Evolutionary conservation across 257 asterid genomes (phyloP).

Genomic region (Ballota nigra): DNA sequence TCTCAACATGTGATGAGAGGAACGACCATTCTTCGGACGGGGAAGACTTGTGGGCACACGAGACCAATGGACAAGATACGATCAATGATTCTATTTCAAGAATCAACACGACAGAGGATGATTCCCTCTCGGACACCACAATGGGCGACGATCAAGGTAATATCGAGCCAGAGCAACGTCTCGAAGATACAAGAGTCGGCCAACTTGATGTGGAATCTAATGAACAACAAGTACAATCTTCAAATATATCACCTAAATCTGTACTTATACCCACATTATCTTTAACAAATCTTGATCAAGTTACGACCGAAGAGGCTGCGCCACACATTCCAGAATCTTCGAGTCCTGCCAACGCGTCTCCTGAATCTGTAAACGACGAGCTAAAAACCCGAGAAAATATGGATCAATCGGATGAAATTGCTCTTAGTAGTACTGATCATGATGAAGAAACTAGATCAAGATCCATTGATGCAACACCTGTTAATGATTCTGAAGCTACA

Average conservation of each 20-base stretch:
- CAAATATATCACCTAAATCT: constrained; percentile 51
- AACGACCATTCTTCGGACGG: constrained; percentile 20
- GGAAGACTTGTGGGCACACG: constrained; percentile 36
- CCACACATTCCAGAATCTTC: neutral
- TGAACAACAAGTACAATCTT: constrained; percentile 14
- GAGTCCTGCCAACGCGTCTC: neutral
- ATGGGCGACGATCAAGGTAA: neutral
- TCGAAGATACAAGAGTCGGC: constrained; percentile 5
- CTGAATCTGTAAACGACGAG: neutral
- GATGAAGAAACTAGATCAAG: constrained; percentile 16
- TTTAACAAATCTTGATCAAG: constrained; percentile 38
- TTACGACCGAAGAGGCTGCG: constrained; percentile 24
- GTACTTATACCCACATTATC: constrained; percentile 48
- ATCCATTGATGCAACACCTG: neutral
- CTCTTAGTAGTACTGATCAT: neutral
- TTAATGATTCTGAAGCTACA: constrained; percentile 15
- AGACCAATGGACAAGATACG: constrained; percentile 20
- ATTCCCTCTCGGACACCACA: neutral
- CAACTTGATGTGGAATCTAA: neutral
- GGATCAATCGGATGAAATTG: constrained; percentile 7
- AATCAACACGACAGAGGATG: constrained; percentile 13
- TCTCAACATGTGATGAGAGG: too few relatives aligned
- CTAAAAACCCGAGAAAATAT: constrained; percentile 15
- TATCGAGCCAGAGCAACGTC: constrained; percentile 17
- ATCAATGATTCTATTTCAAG: constrained; percentile 36